phyloP scores from a whole-genome alignment of 768 basidiomycete species.

The Amanita fuliginea region DNA sequence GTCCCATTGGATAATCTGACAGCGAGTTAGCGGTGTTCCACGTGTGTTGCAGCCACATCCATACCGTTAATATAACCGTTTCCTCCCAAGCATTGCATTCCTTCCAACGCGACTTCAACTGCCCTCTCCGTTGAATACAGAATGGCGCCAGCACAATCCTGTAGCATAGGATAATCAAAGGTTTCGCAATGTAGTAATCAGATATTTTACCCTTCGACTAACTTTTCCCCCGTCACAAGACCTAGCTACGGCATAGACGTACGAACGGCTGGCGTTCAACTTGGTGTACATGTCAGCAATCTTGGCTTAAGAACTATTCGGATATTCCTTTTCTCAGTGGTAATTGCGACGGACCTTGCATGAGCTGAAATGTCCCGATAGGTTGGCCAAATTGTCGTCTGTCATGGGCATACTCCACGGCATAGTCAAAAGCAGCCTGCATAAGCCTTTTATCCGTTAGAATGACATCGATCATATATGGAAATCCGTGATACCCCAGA shows the following conservation, averaged over 20 bases:
- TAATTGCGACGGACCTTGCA: conserved; percentile 58
- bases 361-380: conserved; percentile 86
- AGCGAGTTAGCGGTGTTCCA: background rate
- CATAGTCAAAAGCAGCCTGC: conserved; percentile 88
- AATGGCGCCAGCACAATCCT: conserved; percentile 96
- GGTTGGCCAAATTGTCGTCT: conserved; percentile 85
- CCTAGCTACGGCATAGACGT: conserved; percentile 87
- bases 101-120: conserved; percentile 83
- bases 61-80: conserved; percentile 93
- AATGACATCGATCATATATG: conserved; percentile 1
- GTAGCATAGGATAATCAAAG: background rate
- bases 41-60: background rate
- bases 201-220: conserved; percentile 59
- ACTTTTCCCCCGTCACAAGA: conserved; percentile 76
- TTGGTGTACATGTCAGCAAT: conserved; percentile 94
- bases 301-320: conserved; percentile 38
- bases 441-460: conserved; percentile 46
- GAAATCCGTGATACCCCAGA: conserved; percentile 46
- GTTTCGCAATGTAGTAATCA: background rate
- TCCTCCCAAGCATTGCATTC: conserved; percentile 89
- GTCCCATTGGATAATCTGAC: conserved; percentile 81
- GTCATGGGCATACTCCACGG: conserved; percentile 85
- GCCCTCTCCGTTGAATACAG: conserved; percentile 89
- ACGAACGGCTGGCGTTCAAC: conserved; percentile 76
- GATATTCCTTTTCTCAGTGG: conserved; percentile 7